These are phyloP conservation scores for Diaporthe vexans DNA, from an alignment of 2,329 filamentous ascomycete genomes.

Conservation along the genomic window DNA sequence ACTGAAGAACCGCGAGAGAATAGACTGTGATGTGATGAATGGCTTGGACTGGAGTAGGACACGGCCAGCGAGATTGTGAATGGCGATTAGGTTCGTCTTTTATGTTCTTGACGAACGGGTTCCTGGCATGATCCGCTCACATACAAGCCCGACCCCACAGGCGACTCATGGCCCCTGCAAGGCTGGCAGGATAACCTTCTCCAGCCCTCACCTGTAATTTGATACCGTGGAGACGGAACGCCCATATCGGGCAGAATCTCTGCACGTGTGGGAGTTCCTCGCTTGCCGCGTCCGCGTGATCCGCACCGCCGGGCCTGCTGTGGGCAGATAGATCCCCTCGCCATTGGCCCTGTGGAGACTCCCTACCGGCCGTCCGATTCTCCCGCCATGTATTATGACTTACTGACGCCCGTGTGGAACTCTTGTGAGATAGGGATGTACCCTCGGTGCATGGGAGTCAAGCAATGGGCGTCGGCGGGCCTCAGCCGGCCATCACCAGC, in stretches of 20 bases:
- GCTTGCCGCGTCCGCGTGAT: constrained; percentile 23
- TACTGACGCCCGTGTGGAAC: constrained; percentile 19
- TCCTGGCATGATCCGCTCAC: constrained; percentile 28
- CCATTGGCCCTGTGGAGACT: neutral
- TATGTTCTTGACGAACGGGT: constrained; percentile 29
- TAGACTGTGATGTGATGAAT: constrained; percentile 20
- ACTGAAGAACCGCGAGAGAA: constrained; percentile 32
- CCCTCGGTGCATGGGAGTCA: neutral
- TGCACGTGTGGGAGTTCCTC: constrained; percentile 12
- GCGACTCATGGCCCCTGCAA: constrained; percentile 37
- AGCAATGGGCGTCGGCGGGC: neutral
- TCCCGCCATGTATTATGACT: constrained; percentile 27
- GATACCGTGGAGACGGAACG: constrained; percentile 29
- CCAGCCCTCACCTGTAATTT: constrained; percentile 38
- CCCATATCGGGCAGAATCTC: constrained; percentile 23
- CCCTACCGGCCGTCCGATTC: neutral
- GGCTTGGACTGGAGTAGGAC: constrained; percentile 12
- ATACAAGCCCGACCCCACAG: constrained; percentile 1
- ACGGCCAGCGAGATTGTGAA: neutral
- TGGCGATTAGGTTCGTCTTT: constrained; percentile 28
- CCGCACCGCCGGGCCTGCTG: constrained; percentile 30
- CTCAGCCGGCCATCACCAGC: too few relatives aligned
- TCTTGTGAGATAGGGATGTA: constrained; percentile 8
- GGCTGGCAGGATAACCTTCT: constrained; percentile 31
- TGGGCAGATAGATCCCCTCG: constrained; percentile 26